These are phyloP conservation scores for Suhomyces canberraensis DNA, from an alignment of 805 yeast species.

Conservation along the genomic window DNA sequence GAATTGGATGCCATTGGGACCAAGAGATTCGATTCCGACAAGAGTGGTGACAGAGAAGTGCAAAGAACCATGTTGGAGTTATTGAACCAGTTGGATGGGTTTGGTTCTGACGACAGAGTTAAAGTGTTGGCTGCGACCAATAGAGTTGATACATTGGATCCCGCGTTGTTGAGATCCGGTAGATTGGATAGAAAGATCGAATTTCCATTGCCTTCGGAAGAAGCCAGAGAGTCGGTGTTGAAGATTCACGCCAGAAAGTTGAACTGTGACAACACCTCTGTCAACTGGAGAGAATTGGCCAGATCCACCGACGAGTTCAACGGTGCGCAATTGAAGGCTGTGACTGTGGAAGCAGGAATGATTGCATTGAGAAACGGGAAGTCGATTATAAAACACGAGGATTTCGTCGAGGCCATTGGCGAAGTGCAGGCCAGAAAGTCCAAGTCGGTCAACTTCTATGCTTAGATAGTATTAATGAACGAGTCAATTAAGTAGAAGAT, in stretches of 20 bases:
- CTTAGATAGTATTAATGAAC: slow-evolving; percentile 39
- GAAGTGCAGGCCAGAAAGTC: slow-evolving; percentile 98
- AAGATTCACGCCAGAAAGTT: slow-evolving; percentile 97
- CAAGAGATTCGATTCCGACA: slow-evolving; percentile 44
- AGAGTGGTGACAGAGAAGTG: slow-evolving; percentile 46
- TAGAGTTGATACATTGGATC: slow-evolving; percentile 98
- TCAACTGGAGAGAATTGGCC: slow-evolving; percentile 98
- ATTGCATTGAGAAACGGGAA: slow-evolving; percentile 96
- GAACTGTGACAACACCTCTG: slow-evolving; percentile 80
- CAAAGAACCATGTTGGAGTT: slow-evolving; percentile 50
- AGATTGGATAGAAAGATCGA: slow-evolving; percentile 97
- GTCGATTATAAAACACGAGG: slow-evolving; percentile 89
- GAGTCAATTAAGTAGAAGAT: background rate
- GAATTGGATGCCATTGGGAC: slow-evolving; percentile 48
- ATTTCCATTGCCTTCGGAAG: slow-evolving; percentile 96
- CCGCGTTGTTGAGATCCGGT: slow-evolving; percentile 97
- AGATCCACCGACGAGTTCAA: slow-evolving; percentile 97
- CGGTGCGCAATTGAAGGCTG: slow-evolving; percentile 98
- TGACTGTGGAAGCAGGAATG: slow-evolving; percentile 99
- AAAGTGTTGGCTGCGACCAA: slow-evolving; percentile 98
- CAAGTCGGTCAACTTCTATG: slow-evolving; percentile 93
- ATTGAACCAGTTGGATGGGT: slow-evolving; percentile 72
- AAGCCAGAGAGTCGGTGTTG: slow-evolving; percentile 92
- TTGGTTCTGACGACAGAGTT: slow-evolving; percentile 94
- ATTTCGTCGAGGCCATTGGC: slow-evolving; percentile 95